Percentiles rank a stretch among this genome's conserved stretches.
phyloP scores from a whole-genome alignment of 495 filamentous ascomycete species.

The Podospora pseudopauciseta region DNA sequence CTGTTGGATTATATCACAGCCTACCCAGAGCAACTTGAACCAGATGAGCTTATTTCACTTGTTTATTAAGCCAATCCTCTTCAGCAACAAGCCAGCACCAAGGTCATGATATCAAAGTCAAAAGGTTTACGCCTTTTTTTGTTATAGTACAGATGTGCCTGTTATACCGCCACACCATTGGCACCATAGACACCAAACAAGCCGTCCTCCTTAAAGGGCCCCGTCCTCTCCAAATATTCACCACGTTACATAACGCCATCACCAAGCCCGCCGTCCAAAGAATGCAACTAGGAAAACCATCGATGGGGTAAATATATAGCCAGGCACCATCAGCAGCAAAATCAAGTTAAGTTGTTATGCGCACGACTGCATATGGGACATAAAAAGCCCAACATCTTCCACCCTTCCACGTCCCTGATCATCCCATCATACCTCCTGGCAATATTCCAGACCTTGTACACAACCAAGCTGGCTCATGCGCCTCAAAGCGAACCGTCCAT shows the following conservation, averaged over 20 bases:
- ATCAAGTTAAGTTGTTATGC: neutral
- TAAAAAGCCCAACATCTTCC: neutral
- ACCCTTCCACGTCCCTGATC: neutral
- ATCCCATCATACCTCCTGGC: neutral
- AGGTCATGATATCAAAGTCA: too few species aligned
- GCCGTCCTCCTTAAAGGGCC: too few species aligned
- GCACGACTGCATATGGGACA: neutral
- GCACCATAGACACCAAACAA: too few species aligned
- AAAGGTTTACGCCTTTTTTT: too few species aligned
- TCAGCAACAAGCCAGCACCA: too few species aligned
- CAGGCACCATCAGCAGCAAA: neutral
- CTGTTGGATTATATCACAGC: too few species aligned
- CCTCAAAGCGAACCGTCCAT: neutral
- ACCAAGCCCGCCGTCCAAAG: neutral
- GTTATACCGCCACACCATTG: too few species aligned
- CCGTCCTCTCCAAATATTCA: too few species aligned
- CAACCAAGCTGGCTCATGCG: neutral
- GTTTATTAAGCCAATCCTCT: too few species aligned
- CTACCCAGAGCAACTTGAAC: too few species aligned
- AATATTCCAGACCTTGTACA: neutral
- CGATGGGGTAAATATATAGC: neutral
- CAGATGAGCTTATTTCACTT: too few species aligned
- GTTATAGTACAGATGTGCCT: too few species aligned
- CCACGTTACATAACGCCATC: neutral
- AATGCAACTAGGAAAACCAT: neutral